Evolutionary conservation across 768 basidiomycete species (phyloP).

Genomic region (Candolleomyces eurysporus): DNA sequence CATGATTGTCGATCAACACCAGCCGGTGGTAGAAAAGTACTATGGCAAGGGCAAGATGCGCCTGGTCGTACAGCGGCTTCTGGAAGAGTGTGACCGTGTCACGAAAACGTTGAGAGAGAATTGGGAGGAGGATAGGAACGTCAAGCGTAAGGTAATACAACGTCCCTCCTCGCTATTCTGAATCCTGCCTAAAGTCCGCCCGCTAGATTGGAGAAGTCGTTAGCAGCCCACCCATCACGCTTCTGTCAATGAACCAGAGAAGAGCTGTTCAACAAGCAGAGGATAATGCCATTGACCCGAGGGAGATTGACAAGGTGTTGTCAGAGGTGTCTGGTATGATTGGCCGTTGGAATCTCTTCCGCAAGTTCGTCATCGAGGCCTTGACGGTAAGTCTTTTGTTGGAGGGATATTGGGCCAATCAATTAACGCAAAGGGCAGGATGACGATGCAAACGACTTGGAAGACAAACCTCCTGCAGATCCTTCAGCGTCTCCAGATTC

Average conservation of each 20-base stretch:
- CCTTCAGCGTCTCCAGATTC: constrained; percentile 15
- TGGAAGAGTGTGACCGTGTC: constrained; percentile 87
- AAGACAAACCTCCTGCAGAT: constrained; percentile 7
- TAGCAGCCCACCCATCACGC: constrained; percentile 36
- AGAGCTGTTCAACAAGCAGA: constrained; percentile 29
- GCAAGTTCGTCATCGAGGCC: constrained; percentile 79
- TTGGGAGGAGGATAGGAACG: constrained; percentile 90
- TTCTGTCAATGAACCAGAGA: constrained; percentile 28
- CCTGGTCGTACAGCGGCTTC: constrained; percentile 66
- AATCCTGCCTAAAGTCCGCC: not conserved
- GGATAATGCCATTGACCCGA: constrained; percentile 69
- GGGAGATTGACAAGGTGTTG: constrained; percentile 89
- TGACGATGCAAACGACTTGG: constrained; percentile 1
- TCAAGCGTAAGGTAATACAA: constrained; percentile 68
- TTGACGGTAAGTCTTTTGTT: constrained; percentile 50
- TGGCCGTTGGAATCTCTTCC: constrained; percentile 88
- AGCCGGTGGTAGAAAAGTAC: constrained; percentile 97
- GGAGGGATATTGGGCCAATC: not conserved
- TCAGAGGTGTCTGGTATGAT: constrained; percentile 89
- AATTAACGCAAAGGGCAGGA: constrained; percentile 10
- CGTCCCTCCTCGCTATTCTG: not conserved
- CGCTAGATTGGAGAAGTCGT: constrained; percentile 47
- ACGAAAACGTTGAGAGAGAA: constrained; percentile 69
- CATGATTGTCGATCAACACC: constrained; percentile 95
- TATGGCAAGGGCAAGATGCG: constrained; percentile 90